These are phyloP conservation scores for Epicoccum sorghinum DNA, from an alignment of 2,329 filamentous ascomycete genomes.

Conservation along the genomic window DNA sequence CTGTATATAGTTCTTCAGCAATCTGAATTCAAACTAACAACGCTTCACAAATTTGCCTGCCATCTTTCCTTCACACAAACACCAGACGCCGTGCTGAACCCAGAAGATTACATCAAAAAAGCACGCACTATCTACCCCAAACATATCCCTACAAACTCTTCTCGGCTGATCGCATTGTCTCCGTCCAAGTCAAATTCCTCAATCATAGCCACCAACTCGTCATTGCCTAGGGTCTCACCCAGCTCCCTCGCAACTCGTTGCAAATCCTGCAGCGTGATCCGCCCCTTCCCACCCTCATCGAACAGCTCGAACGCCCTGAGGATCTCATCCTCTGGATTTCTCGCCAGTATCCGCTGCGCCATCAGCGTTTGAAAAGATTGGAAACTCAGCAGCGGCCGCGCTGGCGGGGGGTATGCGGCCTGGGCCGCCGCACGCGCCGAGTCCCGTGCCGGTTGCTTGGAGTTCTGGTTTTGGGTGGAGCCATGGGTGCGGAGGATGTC, in stretches of 20 bases:
- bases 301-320: constrained; percentile 90
- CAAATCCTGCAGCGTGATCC: constrained; percentile 88
- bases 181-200: constrained; percentile 96
- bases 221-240: constrained; percentile 89
- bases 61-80: not conserved
- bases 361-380: constrained; percentile 75
- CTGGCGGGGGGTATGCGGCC: constrained; percentile 27
- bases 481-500: constrained; percentile 82
- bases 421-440: constrained; percentile 18
- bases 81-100: constrained; percentile 11
- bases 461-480: constrained; percentile 10
- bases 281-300: constrained; percentile 88
- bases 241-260: constrained; percentile 86
- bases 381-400: constrained; percentile 73
- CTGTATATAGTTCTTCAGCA: constrained; percentile 45
- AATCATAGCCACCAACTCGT: constrained; percentile 94
- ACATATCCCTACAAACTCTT: constrained; percentile 72
- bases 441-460: constrained; percentile 19
- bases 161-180: constrained; percentile 74
- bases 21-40: constrained; percentile 29
- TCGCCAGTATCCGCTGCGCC: constrained; percentile 77
- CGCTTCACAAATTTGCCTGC: constrained; percentile 5
- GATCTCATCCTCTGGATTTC: constrained; percentile 91
- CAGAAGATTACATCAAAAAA: not conserved
- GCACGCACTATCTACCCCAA: constrained; percentile 47